Conservation (phyloP, 495 filamentous ascomycete genomes). For the Penicillium ochrochloron region DNA sequence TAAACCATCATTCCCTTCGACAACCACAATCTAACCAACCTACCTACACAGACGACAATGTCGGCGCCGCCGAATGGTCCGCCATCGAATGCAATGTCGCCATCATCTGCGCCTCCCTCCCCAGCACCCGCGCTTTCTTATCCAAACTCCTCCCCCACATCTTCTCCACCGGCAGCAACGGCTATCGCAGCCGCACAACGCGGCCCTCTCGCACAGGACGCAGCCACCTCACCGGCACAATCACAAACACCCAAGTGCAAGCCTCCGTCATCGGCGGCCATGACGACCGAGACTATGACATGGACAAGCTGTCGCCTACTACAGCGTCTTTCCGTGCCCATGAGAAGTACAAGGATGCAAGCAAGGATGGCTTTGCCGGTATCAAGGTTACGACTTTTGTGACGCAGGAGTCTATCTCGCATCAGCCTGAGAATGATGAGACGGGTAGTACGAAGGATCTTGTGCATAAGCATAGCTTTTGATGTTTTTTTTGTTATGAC, state of each 20-base stretch:
- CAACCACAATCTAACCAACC: conserved; percentile 1
- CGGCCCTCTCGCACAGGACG: conserved; percentile 25
- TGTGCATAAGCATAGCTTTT: conserved; percentile 30
- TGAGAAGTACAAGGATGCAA: background rate
- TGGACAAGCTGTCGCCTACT: conserved; percentile 26
- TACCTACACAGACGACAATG: conserved; percentile 48
- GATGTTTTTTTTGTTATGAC: conserved; percentile 18
- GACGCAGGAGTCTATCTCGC: conserved; percentile 30
- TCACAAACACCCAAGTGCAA: conserved; percentile 27
- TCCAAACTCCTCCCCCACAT: conserved; percentile 42
- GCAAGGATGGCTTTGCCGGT: conserved; percentile 14
- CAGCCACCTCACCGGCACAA: conserved; percentile 24
- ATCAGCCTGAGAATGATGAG: conserved; percentile 21
- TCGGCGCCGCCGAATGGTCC: conserved; percentile 60
- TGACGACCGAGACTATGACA: conserved; percentile 24
- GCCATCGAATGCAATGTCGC: conserved; percentile 61
- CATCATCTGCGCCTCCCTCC: conserved; percentile 61
- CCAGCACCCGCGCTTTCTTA: conserved; percentile 57
- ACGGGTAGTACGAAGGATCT: conserved; percentile 35
- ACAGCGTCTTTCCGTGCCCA: conserved; percentile 13
- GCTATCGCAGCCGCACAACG: conserved; percentile 33
- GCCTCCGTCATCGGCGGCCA: conserved; percentile 32
- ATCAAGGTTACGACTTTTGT: conserved; percentile 44
- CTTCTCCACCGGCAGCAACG: conserved; percentile 40
- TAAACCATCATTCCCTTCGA: too few relatives aligned